phyloP scores from a whole-genome alignment of 129 eudicot species.

The Rutidosis leptorrhynchoides region DNA sequence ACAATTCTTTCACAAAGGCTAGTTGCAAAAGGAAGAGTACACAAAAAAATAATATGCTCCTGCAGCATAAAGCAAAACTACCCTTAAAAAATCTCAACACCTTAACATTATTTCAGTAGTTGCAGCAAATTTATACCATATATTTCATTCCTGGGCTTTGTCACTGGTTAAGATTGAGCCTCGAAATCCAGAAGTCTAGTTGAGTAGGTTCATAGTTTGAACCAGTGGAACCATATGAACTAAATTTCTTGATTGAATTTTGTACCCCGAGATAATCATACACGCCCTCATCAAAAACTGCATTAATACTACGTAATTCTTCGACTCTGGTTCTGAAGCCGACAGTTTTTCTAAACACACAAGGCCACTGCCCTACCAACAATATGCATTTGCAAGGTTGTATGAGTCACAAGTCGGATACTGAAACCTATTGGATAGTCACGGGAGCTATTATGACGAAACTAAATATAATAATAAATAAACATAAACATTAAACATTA shows the following conservation, averaged over 20 bases:
- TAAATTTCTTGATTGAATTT: constrained; percentile 78
- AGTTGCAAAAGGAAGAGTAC: too few relatives aligned
- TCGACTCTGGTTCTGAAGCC: constrained; percentile 66
- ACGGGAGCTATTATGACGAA: too few relatives aligned
- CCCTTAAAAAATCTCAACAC: not conserved
- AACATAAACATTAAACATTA: too few relatives aligned
- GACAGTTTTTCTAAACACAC: constrained; percentile 67
- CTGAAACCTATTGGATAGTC: too few relatives aligned
- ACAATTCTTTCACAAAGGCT: too few relatives aligned
- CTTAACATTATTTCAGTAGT: not conserved
- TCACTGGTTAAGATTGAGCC: constrained; percentile 38
- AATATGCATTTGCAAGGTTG: too few relatives aligned
- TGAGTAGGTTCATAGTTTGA: constrained; percentile 84
- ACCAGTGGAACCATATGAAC: constrained; percentile 96
- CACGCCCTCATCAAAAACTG: constrained; percentile 60
- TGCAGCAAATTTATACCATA: not conserved
- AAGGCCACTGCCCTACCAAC: constrained; percentile 91
- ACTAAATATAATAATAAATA: too few relatives aligned
- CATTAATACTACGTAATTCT: constrained; percentile 52
- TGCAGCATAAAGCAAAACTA: not conserved
- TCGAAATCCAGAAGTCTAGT: constrained; percentile 61
- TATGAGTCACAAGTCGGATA: too few relatives aligned
- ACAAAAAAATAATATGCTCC: not conserved
- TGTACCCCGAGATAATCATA: constrained; percentile 89
- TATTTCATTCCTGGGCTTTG: constrained; percentile 6